Evolutionary conservation across 495 filamentous ascomycete genomes (phyloP).

Genomic region (Oidiodendron maius): DNA sequence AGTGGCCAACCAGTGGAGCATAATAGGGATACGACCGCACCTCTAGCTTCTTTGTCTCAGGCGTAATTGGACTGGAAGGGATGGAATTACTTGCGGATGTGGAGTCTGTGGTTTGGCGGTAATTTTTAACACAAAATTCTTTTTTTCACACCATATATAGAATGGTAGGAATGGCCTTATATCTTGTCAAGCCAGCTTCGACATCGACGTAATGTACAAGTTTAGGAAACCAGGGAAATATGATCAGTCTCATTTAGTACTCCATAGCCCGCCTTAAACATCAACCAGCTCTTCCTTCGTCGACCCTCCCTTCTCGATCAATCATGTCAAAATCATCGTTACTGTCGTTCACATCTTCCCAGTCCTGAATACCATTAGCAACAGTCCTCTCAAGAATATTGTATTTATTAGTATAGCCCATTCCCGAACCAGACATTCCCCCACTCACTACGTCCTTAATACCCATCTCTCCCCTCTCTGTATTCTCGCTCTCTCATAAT

Average conservation of each 20-base stretch:
- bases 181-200: too few species aligned
- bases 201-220: too few species aligned
- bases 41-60: conserved; percentile 18
- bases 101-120: too few species aligned
- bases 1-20: conserved; percentile 15
- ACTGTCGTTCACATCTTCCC: conserved; percentile 23
- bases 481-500: conserved; percentile 5
- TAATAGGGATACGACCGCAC: conserved; percentile 16
- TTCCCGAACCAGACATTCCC: too few species aligned
- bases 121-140: too few species aligned
- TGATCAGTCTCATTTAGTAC: too few species aligned
- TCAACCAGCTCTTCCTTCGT: conserved; percentile 16
- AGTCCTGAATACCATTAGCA: conserved; percentile 10
- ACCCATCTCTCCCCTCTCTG: not conserved
- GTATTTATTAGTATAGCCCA: not conserved
- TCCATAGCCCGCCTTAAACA: conserved; percentile 8
- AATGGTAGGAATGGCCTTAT: too few species aligned
- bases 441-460: conserved; percentile 12
- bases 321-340: too few species aligned
- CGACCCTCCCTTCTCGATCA: not conserved
- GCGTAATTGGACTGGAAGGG: conserved; percentile 1
- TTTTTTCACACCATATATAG: too few species aligned
- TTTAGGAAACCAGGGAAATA: too few species aligned
- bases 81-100: not conserved
- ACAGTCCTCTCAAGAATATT: conserved; percentile 13